Evolutionary conservation across 116 monocot genomes (phyloP).

Genomic region (Phalaenopsis hybrid): DNA sequence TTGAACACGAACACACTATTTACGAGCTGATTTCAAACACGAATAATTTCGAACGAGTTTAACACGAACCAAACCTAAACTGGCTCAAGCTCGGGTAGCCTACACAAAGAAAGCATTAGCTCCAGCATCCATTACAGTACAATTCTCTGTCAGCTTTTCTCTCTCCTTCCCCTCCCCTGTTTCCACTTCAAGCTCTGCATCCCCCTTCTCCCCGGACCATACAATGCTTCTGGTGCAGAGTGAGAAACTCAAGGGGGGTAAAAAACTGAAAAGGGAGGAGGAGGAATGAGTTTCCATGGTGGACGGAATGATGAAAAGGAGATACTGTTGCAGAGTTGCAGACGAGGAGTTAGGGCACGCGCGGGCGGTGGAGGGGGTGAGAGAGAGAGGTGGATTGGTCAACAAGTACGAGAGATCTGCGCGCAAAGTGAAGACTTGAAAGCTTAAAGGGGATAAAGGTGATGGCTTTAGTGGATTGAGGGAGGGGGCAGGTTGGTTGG

Average conservation of each 20-base stretch:
- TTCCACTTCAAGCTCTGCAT: background rate
- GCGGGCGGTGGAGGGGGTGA: background rate
- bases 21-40: too few species aligned
- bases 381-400: background rate
- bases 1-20: too few species aligned
- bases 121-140: background rate
- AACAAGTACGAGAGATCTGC: background rate
- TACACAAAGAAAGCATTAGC: too few species aligned
- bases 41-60: too few species aligned
- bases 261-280: background rate
- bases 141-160: background rate
- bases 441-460: too few species aligned
- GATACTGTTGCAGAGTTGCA: background rate
- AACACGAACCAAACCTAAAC: too few species aligned
- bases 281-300: slow-evolving; percentile 3
- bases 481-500: too few species aligned
- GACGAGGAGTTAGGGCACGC: background rate
- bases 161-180: background rate
- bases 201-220: background rate
- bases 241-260: background rate
- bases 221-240: background rate
- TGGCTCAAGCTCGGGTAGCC: too few species aligned
- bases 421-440: too few species aligned
- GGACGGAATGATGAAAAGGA: slow-evolving; percentile 1
- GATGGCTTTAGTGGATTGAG: too few species aligned